A percentile compares a stretch with the other conserved stretches of the same genome.
Evolutionary conservation across 192 early-diverging fungal species (phyloP).

Genomic region (Lobosporangium transversale): DNA sequence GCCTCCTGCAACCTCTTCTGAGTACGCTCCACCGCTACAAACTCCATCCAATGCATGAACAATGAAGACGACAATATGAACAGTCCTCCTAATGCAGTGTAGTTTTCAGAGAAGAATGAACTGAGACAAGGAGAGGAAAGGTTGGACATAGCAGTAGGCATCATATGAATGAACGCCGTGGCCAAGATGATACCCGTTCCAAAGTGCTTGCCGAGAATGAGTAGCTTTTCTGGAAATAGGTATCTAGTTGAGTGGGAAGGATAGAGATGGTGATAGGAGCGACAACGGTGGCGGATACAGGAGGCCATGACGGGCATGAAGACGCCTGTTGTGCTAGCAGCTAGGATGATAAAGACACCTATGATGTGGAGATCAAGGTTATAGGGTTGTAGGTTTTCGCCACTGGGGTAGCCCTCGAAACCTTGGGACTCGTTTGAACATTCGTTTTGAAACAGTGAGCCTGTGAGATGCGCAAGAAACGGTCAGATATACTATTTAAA

Average conservation of each 20-base stretch:
- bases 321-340: conserved; percentile 60
- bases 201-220: conserved; percentile 48
- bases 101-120: conserved; percentile 49
- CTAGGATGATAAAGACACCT: conserved; percentile 66
- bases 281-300: conserved; percentile 6
- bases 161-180: conserved; percentile 79
- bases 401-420: not conserved
- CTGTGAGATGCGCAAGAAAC: no score
- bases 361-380: conserved; percentile 52
- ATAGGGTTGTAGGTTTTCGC: not conserved
- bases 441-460: not conserved
- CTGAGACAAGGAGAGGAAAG: conserved; percentile 69
- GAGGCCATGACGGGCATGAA: conserved; percentile 61
- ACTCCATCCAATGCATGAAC: conserved; percentile 73
- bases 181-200: conserved; percentile 77
- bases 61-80: conserved; percentile 73
- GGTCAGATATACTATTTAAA: no score
- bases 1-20: conserved; percentile 8
- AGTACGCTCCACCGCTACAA: conserved; percentile 51
- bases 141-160: conserved; percentile 64
- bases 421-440: not conserved
- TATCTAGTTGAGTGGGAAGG: not conserved
- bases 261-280: no score
- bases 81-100: conserved; percentile 62
- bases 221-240: not conserved